Conservation (phyloP, 1,139 yeast species). For the Saccharomycopsis hybrid region DNA sequence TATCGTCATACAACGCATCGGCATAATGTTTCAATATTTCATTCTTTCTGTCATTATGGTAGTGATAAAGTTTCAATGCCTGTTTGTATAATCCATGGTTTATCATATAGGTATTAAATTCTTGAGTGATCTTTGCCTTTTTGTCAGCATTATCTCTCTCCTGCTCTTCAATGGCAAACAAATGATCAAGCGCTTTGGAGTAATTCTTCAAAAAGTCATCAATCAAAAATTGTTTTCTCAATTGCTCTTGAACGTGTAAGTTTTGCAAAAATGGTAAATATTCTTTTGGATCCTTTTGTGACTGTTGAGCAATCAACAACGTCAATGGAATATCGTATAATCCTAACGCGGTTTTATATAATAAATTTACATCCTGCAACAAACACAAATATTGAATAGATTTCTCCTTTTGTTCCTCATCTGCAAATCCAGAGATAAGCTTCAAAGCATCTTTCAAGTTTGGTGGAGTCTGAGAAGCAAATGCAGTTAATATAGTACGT, state of each 20-base stretch:
- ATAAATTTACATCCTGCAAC: slow-evolving; percentile 78
- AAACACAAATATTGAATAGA: slow-evolving; percentile 77
- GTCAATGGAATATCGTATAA: slow-evolving; percentile 79
- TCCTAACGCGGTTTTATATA: slow-evolving; percentile 76
- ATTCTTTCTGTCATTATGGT: slow-evolving; percentile 50
- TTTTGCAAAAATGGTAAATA: slow-evolving; percentile 86
- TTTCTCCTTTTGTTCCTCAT: slow-evolving; percentile 46
- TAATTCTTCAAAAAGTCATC: slow-evolving; percentile 70
- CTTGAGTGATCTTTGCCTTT: slow-evolving; percentile 42
- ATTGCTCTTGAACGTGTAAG: slow-evolving; percentile 58
- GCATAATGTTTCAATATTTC: slow-evolving; percentile 60
- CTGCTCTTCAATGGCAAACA: slow-evolving; percentile 43
- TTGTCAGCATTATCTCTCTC: slow-evolving; percentile 17
- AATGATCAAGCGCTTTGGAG: slow-evolving; percentile 62
- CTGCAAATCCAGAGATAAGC: slow-evolving; percentile 45
- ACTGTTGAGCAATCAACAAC: slow-evolving; percentile 83
- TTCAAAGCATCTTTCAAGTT: slow-evolving; percentile 68
- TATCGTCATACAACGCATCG: slow-evolving; percentile 44
- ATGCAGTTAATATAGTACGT: slow-evolving; percentile 83
- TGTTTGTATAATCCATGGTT: slow-evolving; percentile 66
- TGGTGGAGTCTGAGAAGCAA: slow-evolving; percentile 88
- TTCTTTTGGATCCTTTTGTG: slow-evolving; percentile 97
- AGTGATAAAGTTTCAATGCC: slow-evolving; percentile 59
- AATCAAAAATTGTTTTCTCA: slow-evolving; percentile 67
- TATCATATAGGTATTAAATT: slow-evolving; percentile 63